phyloP scores from a whole-genome alignment of 495 filamentous ascomycete genomes.

The Trichocladium uniseriatum region DNA sequence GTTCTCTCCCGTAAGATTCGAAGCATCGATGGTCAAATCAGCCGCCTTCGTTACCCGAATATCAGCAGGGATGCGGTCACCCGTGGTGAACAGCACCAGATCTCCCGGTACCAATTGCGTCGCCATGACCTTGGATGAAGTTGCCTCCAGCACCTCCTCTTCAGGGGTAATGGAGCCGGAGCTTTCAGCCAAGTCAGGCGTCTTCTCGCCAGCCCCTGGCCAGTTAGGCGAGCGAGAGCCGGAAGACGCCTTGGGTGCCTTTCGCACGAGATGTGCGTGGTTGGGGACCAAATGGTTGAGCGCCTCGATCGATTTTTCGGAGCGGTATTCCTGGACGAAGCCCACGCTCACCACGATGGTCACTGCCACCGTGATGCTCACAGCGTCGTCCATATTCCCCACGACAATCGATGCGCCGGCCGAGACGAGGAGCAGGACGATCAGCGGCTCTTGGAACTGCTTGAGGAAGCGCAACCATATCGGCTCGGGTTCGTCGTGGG shows the following conservation, averaged over 20 bases:
- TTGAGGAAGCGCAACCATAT: conserved; percentile 90
- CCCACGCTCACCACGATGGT: conserved; percentile 95
- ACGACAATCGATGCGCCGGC: conserved; percentile 83
- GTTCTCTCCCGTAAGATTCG: conserved; percentile 95
- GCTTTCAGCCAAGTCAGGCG: conserved; percentile 18
- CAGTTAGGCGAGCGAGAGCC: conserved; percentile 31
- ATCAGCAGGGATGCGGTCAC: conserved; percentile 93
- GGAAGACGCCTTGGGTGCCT: conserved; percentile 26
- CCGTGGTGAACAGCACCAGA: conserved; percentile 84
- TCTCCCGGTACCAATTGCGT: conserved; percentile 84
- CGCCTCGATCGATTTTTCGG: conserved; percentile 94
- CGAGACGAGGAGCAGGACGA: conserved; percentile 80
- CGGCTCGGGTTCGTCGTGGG: conserved; percentile 86
- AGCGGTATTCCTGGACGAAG: conserved; percentile 95
- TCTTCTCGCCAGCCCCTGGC: conserved; percentile 33
- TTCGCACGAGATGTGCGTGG: conserved; percentile 81
- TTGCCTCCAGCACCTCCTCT: conserved; percentile 53
- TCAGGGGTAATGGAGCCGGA: conserved; percentile 32
- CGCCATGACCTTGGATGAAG: conserved; percentile 75
- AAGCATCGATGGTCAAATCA: conserved; percentile 89
- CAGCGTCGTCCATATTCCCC: conserved; percentile 90
- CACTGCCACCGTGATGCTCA: conserved; percentile 90
- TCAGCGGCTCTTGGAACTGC: conserved; percentile 91
- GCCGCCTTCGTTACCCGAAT: conserved; percentile 84
- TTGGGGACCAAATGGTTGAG: conserved; percentile 89